Base-by-base conservation (phyloP, 2,329 filamentous ascomycete genomes). In the Colletotrichum phormii region DNA sequence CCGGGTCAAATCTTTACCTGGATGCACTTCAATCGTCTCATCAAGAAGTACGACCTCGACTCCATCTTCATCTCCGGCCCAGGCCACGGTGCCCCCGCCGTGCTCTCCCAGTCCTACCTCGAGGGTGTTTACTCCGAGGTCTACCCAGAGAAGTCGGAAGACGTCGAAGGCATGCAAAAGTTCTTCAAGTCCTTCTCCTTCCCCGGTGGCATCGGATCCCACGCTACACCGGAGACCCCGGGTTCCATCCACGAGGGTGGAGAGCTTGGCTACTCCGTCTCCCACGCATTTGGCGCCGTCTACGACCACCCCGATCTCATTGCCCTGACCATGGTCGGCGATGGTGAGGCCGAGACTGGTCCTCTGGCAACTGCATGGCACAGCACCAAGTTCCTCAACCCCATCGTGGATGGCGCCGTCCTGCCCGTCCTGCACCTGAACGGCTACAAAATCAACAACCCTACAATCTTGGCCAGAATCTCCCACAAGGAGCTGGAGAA, bases 181-280 rank as follows among this genome's bases (percentile, higher is more conserved):
- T 95, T 95, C 86, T 95, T 95, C 89, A 95, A 94, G 84, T 90
- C 92, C 75, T 95, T 95, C 84, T 95, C 93, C 1, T 95, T 95
- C 82, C 93, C 93, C 0, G 93, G 93, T 22, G 93, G 93, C 67
- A 92, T 95, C 77, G 93, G 93, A 67, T 93, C 91, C 24, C 93
- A 95, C 79, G 93, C 92, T 67, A 95, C 93, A 0, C 93, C 93
- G 1, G 93, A 95, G 83, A 95, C 93, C 0, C 93, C 93, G 0
- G 93, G 93, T 59, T 92, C 90, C 78, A 87, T 94, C 74, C 93
- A 95, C 79, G 93, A 95, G 80, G 93, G 93, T 78, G 93, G 93
- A 74, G 93, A 95, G 82, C 88, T 95, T 26, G 93, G 93, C n/a
- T 95, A 95, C 81, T 92, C 92, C 9, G 87, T 95, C 75, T 94